These are phyloP conservation scores for Mrakia blollopis DNA, from an alignment of 768 basidiomycete genomes.

Conservation along the genomic window DNA sequence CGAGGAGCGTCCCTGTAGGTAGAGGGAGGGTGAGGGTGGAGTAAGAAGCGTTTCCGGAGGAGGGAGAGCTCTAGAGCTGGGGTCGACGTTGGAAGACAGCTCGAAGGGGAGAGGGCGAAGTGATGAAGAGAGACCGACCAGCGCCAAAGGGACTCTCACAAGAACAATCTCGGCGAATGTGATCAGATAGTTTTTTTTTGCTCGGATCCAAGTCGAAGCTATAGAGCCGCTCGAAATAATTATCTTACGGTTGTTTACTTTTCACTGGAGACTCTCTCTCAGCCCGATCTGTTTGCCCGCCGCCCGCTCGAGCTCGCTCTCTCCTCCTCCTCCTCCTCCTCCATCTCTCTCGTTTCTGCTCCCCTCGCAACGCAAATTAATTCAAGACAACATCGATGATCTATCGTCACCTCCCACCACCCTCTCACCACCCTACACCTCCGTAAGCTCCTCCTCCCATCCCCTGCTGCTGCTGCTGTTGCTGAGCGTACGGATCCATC, in stretches of 20 bases:
- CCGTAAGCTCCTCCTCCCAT: not conserved
- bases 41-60: not conserved
- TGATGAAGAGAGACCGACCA: not conserved
- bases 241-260: not conserved
- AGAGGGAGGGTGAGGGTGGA: not conserved
- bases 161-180: too few species aligned
- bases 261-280: not conserved
- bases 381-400: not conserved
- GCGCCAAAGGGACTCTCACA: not conserved
- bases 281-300: too few species aligned
- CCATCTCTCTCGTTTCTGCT: not conserved
- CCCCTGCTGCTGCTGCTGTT: constrained; percentile 12
- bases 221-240: not conserved
- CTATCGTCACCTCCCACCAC: not conserved
- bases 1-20: not conserved
- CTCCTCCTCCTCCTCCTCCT: not conserved
- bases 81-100: not conserved
- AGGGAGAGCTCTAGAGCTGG: not conserved
- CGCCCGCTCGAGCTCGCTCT: not conserved
- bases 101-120: not conserved
- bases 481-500: constrained; percentile 13
- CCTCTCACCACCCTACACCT: not conserved
- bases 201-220: too few species aligned
- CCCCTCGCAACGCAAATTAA: not conserved
- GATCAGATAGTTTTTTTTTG: too few species aligned